Evolutionary conservation across 2,329 filamentous ascomycete species (phyloP), one percentile per base, ranked within the genome.

Genomic region (Emergomyces pasteurianus): DNA sequence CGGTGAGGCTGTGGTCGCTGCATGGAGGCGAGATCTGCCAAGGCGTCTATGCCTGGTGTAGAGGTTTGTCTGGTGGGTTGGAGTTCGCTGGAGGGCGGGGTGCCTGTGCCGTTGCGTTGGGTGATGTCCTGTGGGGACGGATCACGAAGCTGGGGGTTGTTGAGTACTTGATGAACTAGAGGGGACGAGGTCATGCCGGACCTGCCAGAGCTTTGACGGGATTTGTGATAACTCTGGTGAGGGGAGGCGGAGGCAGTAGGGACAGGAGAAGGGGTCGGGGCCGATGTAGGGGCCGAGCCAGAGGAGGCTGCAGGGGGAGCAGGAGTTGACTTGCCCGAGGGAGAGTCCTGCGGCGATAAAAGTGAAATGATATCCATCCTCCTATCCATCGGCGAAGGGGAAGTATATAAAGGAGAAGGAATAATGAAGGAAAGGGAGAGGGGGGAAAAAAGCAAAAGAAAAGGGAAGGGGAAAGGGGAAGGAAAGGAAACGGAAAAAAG

Each of bases 41-140:
- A 67, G n/a, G 75, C 75, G 63, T 79, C 78, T 72, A 80, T 78
- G n/a, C 75, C 77, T 2, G 75, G 73, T 4, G 77, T 78, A 14
- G 78, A 77, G 1, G 74, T 70, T 46, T 76, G 73, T 63, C 75
- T 70, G 26, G 72, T 68, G n/a, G 71, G 66, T 50, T 69, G 68
- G 40, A 71, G 67, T 8, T 74, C 71, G 46, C 68, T 66, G 21
- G 70, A 68, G 21, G 72, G 69, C 3, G 74, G 70, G 38, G 75
- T 75, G 53, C 70, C 74, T 59, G 65, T 69, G 50, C 68, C 65
- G 9, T 63, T 65, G 28, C 63, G 63, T 18, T 74, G 71, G 63
- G 70, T 72, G 57, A 68, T 69, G 31, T 70, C 65, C 7, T 74
- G 69, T 31, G 75, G 73, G 1, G 76, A 75, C 9, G 74, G 67